Evolutionary conservation across 306 rosid species (phyloP), one percentile per base, ranked within the genome.

Genomic region (Ziziphus jujuba): DNA sequence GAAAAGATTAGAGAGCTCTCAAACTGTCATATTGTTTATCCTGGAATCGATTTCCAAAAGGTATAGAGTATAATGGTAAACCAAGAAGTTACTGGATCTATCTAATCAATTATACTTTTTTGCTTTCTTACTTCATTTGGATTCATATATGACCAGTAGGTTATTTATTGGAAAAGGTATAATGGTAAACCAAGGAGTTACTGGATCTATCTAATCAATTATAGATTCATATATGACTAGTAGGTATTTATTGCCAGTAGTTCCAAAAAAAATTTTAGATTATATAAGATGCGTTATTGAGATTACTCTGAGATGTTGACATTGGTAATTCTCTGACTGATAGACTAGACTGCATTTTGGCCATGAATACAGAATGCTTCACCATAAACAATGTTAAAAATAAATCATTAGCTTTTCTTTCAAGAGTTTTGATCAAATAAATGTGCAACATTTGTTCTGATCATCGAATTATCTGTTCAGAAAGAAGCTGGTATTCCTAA

Each of bases 1-100:
- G 99, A 93, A 77, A 88, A 88, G 81, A 93, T 93, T 72, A 83
- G 90, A 75, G 99, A 88, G 84, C 87, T 93, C 81, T 93, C 99
- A 14, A 93, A 90, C 82, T 93, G 99, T 78, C 99, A 93, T 80
- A 79, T 83, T 64, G 97, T 93, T 65, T 85, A 93, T 81, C 0
- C 86, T 40, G 97, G 97, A 61, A 77, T 86, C 65, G 92, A 88
- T 73, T 87, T 88, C 79, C 87, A 88, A 70, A 93, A 90, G 99
- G 97, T 88, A 80, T 24, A 58, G n/a, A 24, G 50, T 56, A 54
- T 54, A 28, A 52, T 58, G 24, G 43, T 19, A 59, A 63, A 7
- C 48, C 56, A 63, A 8, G 21, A 52, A 61, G 59, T 49, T 62
- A 54, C 21, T 6, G 12, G 59, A 45, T 22, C 6, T 47, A 50